Base-by-base conservation (phyloP, 176 grass and related monocot species). In the Thinopyrum elongatum region DNA sequence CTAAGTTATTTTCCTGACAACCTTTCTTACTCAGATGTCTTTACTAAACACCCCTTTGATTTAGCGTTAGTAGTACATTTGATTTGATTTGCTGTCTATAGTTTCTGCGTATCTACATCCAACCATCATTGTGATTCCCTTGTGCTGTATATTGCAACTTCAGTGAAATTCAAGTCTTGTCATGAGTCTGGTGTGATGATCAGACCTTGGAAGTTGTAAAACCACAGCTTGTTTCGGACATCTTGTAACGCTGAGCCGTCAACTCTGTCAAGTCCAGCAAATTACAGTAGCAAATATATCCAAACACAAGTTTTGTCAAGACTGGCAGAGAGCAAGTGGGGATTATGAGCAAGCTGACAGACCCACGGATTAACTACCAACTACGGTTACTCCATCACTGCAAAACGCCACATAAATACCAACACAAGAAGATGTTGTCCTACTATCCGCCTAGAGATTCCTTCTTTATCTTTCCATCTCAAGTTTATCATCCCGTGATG, bases 101-200 rank as follows among this genome's bases (percentile, higher is more conserved):
- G 42, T 74, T 86, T 15, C 28, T 57, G 68, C 77, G 51, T 30
- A 76, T 70, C 57, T 22, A 21, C 79, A 39, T 75, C 53, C 46
- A 47, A 15, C 46, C 68, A 79, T 25, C 23, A 55, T 26, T 64
- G 30, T 49, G 19, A 70, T 90, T 84, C 41, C 59, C 59, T 34
- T 87, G 68, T 89, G 66, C 60, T 86, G 19, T 87, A 86, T 7
- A 89, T 87, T 78, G 77, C 80, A 73, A 33, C 30, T 82, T 82
- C 51, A 36, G n/a, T 88, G 72, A 76, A 44, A 72, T 85, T 78
- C 60, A 74, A 15, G 19, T 16, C 65, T 81, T 26, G 23, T 22
- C 6, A 9, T 38, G 1, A 29, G n/a, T 46, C 51, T 21, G 28
- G 8, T 82, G 19, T 49, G 14, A 49, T 28, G 4, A 46, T 38